These are phyloP conservation scores for Gossypium rotundifolium DNA, from an alignment of 345 rosid species.

Conservation along the genomic window DNA sequence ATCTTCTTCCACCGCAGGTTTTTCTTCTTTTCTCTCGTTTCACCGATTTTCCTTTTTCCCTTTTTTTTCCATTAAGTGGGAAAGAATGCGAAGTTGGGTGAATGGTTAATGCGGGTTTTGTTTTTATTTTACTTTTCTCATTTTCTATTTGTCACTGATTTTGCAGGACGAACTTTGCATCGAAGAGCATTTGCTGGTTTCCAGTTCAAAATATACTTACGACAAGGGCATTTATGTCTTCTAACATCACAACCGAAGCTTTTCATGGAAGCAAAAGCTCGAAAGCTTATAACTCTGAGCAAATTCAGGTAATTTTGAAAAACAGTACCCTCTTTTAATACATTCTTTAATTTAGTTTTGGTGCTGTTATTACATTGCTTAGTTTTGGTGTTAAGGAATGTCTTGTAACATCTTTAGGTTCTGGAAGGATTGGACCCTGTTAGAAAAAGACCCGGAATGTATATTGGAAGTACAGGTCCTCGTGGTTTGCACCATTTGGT, in stretches of 20 bases:
- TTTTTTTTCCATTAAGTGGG: background rate
- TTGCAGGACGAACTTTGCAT: constrained; percentile 46
- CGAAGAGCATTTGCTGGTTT: constrained; percentile 26
- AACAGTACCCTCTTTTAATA: background rate
- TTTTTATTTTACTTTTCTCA: background rate
- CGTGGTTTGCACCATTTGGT: constrained; percentile 99
- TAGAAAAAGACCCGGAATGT: constrained; percentile 98
- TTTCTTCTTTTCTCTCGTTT: constrained; percentile 4
- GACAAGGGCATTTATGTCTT: constrained; percentile 60
- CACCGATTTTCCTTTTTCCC: background rate
- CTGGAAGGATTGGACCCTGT: constrained; percentile 97
- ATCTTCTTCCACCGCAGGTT: constrained; percentile 47
- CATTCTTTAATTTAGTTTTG: background rate
- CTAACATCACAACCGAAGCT: constrained; percentile 50
- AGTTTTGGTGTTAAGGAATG: background rate
- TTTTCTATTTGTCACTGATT: background rate
- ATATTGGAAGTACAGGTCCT: constrained; percentile 94
- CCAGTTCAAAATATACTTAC: constrained; percentile 32
- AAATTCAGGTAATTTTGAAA: constrained; percentile 60
- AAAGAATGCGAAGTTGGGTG: background rate
- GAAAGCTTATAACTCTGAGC: constrained; percentile 70
- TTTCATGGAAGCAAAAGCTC: constrained; percentile 47
- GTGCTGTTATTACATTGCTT: background rate
- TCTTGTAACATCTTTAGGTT: constrained; percentile 43
- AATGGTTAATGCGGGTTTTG: background rate